Conservation (phyloP, 257 asterid species). For the Solanum stenotomum region DNA sequence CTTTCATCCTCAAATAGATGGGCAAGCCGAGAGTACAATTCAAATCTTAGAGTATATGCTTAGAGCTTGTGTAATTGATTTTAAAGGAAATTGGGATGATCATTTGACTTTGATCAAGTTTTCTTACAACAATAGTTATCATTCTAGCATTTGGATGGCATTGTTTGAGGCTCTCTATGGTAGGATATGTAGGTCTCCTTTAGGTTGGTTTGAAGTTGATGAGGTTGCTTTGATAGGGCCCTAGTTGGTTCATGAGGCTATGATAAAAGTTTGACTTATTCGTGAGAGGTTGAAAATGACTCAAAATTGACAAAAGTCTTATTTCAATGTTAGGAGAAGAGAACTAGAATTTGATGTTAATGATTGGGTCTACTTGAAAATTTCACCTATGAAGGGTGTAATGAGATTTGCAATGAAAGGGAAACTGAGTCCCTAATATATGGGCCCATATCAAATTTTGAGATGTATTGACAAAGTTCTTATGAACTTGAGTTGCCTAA, state of each 20-base stretch:
- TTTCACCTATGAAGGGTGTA: background rate
- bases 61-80: background rate
- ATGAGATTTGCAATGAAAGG: background rate
- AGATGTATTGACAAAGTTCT: background rate
- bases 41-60: background rate
- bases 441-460: background rate
- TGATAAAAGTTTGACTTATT: background rate
- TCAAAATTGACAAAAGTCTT: background rate
- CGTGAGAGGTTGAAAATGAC: background rate
- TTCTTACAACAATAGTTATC: too few species aligned
- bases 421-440: background rate
- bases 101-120: background rate
- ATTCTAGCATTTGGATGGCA: background rate
- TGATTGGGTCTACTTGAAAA: background rate
- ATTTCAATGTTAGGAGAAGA: background rate
- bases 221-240: background rate
- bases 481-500: background rate
- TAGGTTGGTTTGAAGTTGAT: background rate
- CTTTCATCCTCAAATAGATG: background rate
- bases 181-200: background rate
- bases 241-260: background rate
- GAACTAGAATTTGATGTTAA: background rate
- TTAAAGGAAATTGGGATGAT: background rate
- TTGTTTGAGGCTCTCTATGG: background rate
- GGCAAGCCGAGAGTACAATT: background rate